Conservation (phyloP, 2,329 filamentous ascomycete genomes). For the Didymella keratinophila region DNA sequence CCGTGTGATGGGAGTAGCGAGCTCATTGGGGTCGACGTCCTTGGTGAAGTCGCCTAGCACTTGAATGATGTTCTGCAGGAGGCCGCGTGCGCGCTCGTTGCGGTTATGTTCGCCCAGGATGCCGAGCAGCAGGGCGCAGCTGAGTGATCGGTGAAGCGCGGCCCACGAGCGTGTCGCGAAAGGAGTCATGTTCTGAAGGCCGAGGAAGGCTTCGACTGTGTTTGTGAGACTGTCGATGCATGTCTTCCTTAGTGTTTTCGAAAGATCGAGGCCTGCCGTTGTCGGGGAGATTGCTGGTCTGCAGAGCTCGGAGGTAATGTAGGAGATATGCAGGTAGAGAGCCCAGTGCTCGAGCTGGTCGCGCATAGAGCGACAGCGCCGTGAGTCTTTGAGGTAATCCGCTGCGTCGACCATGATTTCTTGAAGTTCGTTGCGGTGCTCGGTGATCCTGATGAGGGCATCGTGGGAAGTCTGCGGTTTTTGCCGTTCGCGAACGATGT, state of each 20-base stretch:
- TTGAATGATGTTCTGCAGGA: conserved; percentile 57
- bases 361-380: conserved; percentile 56
- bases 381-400: conserved; percentile 64
- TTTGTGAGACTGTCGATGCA: conserved; percentile 65
- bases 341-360: conserved; percentile 68
- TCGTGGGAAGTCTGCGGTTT: conserved; percentile 62
- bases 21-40: conserved; percentile 56
- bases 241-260: conserved; percentile 59
- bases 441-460: conserved; percentile 62
- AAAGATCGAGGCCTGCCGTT: conserved; percentile 54
- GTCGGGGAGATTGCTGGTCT: conserved; percentile 66
- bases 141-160: conserved; percentile 55
- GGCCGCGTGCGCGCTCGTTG: conserved; percentile 55
- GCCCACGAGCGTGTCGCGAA: conserved; percentile 56
- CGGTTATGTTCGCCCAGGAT: conserved; percentile 55
- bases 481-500: conserved; percentile 67
- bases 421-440: conserved; percentile 65
- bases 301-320: conserved; percentile 69
- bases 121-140: conserved; percentile 54
- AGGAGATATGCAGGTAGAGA: conserved; percentile 68
- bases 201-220: conserved; percentile 68
- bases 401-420: conserved; percentile 65
- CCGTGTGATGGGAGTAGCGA: conserved; percentile 57
- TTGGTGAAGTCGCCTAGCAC: conserved; percentile 58
- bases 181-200: conserved; percentile 61